A percentile compares a stretch with the other conserved stretches of the same genome.
Conservation (phyloP, 106 monocot species). For the Gastrodia elata region DNA sequence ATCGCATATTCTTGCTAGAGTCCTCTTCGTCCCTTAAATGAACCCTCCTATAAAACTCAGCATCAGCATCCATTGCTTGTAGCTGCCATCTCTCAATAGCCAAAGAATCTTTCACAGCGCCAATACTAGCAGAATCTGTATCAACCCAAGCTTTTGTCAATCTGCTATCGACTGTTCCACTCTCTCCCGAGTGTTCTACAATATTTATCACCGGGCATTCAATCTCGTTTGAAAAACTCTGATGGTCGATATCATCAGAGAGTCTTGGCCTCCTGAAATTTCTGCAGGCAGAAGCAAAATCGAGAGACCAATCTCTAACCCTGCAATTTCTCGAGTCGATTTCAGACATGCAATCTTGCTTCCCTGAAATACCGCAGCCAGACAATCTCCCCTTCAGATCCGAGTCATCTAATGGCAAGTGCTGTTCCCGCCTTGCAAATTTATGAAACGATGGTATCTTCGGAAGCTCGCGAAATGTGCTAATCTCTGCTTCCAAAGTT, state of each 20-base stretch:
- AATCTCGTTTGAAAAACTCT: slow-evolving; percentile 46
- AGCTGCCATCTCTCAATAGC: slow-evolving; percentile 98
- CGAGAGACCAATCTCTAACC: slow-evolving; percentile 70
- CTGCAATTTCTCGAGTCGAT: slow-evolving; percentile 79
- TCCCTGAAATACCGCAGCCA: slow-evolving; percentile 32
- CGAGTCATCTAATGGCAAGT: slow-evolving; percentile 51
- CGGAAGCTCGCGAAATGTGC: slow-evolving; percentile 54
- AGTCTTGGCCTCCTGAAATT: slow-evolving; percentile 48
- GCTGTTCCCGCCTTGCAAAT: slow-evolving; percentile 79
- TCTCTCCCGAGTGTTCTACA: slow-evolving; percentile 64
- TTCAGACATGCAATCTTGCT: slow-evolving; percentile 84
- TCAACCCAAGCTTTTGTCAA: slow-evolving; percentile 91
- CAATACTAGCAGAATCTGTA: slow-evolving; percentile 58
- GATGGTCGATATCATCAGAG: slow-evolving; percentile 35
- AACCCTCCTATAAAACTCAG: slow-evolving; percentile 48
- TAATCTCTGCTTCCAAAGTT: slow-evolving; percentile 64
- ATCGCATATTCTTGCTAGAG: slow-evolving; percentile 17
- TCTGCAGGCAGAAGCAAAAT: slow-evolving; percentile 41
- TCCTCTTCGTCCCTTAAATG: slow-evolving; percentile 52
- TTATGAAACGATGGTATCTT: slow-evolving; percentile 98
- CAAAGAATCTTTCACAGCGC: slow-evolving; percentile 78
- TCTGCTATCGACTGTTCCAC: slow-evolving; percentile 49
- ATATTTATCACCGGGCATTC: slow-evolving; percentile 28
- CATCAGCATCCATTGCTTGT: slow-evolving; percentile 88
- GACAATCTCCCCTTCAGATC: slow-evolving; percentile 45